Conservation (phyloP, 139 green algal species). For the Chlorella sorokiniana region DNA sequence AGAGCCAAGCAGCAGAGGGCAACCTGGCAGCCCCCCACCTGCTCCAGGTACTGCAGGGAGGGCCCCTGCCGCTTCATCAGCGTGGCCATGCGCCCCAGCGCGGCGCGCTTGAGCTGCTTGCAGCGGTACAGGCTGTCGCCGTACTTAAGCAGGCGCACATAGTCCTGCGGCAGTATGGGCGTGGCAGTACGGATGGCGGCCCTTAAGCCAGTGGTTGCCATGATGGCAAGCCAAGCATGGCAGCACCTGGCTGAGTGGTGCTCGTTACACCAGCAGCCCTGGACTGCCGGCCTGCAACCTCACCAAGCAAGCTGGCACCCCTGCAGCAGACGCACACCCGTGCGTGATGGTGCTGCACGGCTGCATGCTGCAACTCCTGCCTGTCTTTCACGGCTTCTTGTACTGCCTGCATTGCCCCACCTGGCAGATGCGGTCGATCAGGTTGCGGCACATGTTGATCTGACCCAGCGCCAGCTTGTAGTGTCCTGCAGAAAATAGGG, state of each 20-base stretch:
- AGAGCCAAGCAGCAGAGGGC: neutral
- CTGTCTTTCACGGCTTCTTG: too few relatives aligned
- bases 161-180: slow-evolving; percentile 71
- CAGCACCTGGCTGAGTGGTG: too few relatives aligned
- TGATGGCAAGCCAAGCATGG: too few relatives aligned
- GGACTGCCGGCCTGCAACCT: too few relatives aligned
- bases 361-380: neutral
- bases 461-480: slow-evolving; percentile 99
- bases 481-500: slow-evolving; percentile 75
- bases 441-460: slow-evolving; percentile 89
- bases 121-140: slow-evolving; percentile 98
- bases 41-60: slow-evolving; percentile 95
- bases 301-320: too few relatives aligned
- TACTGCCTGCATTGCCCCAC: too few relatives aligned
- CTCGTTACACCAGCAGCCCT: too few relatives aligned
- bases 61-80: slow-evolving; percentile 96
- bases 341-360: neutral
- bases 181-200: neutral
- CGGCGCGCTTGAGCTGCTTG: slow-evolving; percentile 98
- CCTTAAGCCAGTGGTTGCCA: too few relatives aligned
- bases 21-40: slow-evolving; percentile 50
- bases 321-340: too few relatives aligned
- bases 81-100: slow-evolving; percentile 98
- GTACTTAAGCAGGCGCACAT: slow-evolving; percentile 98
- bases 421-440: slow-evolving; percentile 95